phyloP scores from a whole-genome alignment of 305 asterid genomes.

The Fraxinus greggii region DNA sequence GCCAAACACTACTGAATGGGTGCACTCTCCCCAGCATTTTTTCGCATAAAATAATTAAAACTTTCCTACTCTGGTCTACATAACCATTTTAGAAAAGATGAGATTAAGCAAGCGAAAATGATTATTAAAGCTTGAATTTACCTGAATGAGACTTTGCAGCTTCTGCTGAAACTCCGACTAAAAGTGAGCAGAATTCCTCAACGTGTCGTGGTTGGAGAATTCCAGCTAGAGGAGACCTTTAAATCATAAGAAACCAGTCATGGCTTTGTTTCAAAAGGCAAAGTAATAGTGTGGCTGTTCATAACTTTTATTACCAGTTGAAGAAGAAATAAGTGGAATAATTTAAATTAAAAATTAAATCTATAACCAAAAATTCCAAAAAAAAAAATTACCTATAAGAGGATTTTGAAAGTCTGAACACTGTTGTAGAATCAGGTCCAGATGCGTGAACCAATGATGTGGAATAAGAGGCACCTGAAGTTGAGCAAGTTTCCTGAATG shows the following conservation, averaged over 20 bases:
- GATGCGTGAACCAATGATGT: slow-evolving; percentile 29
- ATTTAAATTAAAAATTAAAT: slow-evolving; percentile 8
- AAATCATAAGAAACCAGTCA: slow-evolving; percentile 10
- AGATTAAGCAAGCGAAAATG: background rate
- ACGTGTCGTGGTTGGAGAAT: slow-evolving; percentile 50
- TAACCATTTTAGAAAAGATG: background rate
- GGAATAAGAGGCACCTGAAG: slow-evolving; percentile 28
- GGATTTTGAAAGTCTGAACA: slow-evolving; percentile 36
- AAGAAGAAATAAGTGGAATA: background rate
- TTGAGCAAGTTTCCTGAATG: slow-evolving; percentile 37
- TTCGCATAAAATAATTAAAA: background rate
- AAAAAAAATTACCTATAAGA: slow-evolving; percentile 22
- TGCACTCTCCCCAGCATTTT: background rate
- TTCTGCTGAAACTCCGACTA: slow-evolving; percentile 55
- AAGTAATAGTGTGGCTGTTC: background rate
- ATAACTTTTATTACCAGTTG: slow-evolving; percentile 1
- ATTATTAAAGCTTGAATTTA: slow-evolving; percentile 17
- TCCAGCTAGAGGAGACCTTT: slow-evolving; percentile 61
- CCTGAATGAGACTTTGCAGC: slow-evolving; percentile 53
- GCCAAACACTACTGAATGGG: background rate
- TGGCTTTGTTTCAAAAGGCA: background rate
- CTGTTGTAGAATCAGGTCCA: slow-evolving; percentile 26
- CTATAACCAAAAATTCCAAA: background rate
- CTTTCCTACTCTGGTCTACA: background rate
- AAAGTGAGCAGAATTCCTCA: slow-evolving; percentile 48